phyloP scores from a whole-genome alignment of 1,284 basidiomycete genomes.

The Leccinum subrobustum region DNA sequence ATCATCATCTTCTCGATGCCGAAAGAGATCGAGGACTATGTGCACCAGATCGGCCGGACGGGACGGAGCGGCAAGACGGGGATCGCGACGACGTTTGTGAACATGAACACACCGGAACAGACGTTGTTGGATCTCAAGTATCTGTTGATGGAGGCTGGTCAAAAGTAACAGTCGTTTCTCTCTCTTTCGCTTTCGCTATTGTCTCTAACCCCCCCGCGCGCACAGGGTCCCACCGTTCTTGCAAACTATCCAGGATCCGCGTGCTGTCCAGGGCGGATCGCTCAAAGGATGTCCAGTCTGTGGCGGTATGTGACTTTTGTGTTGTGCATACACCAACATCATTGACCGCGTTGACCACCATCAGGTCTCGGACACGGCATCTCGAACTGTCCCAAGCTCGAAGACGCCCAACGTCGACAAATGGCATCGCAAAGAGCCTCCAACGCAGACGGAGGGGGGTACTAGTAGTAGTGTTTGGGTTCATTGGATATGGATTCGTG shows the following conservation, averaged over 20 bases:
- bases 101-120: constrained; percentile 95
- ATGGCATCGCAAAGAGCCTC: constrained; percentile 80
- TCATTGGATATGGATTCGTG: not conserved
- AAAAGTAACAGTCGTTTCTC: constrained; percentile 60
- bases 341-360: not conserved
- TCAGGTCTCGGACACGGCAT: constrained; percentile 90
- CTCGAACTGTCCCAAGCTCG: constrained; percentile 94
- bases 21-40: constrained; percentile 98
- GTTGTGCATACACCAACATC: not conserved
- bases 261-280: constrained; percentile 72
- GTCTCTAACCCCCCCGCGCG: too few relatives aligned
- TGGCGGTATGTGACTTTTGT: constrained; percentile 61
- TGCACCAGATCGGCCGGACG: constrained; percentile 98
- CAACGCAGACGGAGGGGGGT: constrained; percentile 55
- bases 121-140: constrained; percentile 97
- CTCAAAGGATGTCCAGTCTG: constrained; percentile 93
- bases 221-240: constrained; percentile 93
- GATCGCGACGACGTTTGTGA: constrained; percentile 99
- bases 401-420: constrained; percentile 67
- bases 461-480: not conserved
- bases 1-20: constrained; percentile 99
- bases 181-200: too few relatives aligned
- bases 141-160: constrained; percentile 94
- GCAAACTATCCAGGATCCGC: constrained; percentile 88
- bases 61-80: constrained; percentile 98